Evolutionary conservation across 1,139 yeast genomes (phyloP).

Genomic region (Taphrina betulina): DNA sequence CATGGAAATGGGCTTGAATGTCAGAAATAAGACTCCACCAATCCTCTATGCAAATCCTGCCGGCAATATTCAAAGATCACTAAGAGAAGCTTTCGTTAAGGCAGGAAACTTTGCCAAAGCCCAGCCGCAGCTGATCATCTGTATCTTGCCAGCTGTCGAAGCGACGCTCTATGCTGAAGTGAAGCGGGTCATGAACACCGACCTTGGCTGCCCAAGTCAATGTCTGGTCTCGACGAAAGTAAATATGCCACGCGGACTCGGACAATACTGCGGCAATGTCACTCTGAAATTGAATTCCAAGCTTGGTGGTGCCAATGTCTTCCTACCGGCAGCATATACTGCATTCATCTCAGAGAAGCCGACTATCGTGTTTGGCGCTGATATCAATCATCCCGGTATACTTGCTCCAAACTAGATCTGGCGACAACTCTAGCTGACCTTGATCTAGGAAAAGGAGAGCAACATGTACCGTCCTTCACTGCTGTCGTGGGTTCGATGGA

Average conservation of each 20-base stretch:
- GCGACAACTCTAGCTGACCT: too few species aligned
- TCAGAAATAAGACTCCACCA: constrained; percentile 22
- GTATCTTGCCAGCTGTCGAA: constrained; percentile 30
- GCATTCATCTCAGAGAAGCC: constrained; percentile 22
- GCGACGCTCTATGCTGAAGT: constrained; percentile 35
- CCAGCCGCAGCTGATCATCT: constrained; percentile 35
- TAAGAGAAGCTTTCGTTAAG: constrained; percentile 26
- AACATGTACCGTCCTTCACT: constrained; percentile 40
- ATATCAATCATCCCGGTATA: constrained; percentile 42
- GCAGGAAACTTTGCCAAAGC: constrained; percentile 34
- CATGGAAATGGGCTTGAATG: constrained; percentile 19
- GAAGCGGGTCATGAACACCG: constrained; percentile 34
- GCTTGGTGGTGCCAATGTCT: constrained; percentile 38
- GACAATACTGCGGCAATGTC: constrained; percentile 39
- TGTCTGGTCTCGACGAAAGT: constrained; percentile 33
- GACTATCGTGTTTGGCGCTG: constrained; percentile 42
- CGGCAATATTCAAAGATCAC: constrained; percentile 12
- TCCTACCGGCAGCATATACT: constrained; percentile 25
- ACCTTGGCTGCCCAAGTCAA: constrained; percentile 35
- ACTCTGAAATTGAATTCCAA: constrained; percentile 39
- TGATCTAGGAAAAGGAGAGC: constrained; percentile 9
- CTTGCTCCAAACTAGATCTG: constrained; percentile 35
- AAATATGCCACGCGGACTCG: constrained; percentile 5
- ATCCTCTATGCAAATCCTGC: constrained; percentile 24
- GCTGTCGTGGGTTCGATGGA: constrained; percentile 43